Evolutionary conservation across 2,329 filamentous ascomycete species (phyloP), one percentile per base, ranked within the genome.

Genomic region (Neonectria faginata): DNA sequence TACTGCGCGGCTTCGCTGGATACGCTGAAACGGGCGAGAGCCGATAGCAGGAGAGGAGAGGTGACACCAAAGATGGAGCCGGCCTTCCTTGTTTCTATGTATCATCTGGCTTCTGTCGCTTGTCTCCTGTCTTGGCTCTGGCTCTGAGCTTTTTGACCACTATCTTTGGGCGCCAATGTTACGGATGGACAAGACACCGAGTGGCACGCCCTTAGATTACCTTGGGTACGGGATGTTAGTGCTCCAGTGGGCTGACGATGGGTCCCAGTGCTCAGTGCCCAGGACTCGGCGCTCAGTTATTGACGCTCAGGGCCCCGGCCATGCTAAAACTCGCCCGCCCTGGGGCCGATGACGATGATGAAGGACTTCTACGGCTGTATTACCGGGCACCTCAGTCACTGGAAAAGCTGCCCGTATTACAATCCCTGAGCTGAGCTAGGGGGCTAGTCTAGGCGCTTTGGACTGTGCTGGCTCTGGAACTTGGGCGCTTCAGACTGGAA

Each of bases 151-250:
- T 11, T 9, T 48, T 27, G 10, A 29, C 27, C 20, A 50, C 5
- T 20, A 11, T 36, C 48, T 20, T 50, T 51, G 18, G 48, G 48
- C 48, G 29, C 48, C 48, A 51, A 51, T 50, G 47, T 9, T 27
- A 36, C 7, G 14, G 14, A 39, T 39, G 36, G 36, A 50, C 45
- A 50, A 31, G 45, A 27, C 45, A 18, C 25, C 31, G 11, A 29
- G 25, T 29, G 47, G 47, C 47, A 50, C 47, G 47, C n/a, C 25
- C 47, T 25, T 18, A n/a, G 27, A 50, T 50, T 50, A 50, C 25
- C 33, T 16, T 36, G 16, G 14, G n/a, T 12, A 45, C n/a, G 16
- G 11, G 16, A 2, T 39, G 16, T 12, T 7, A 8, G 36, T 39
- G 36, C 14, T 39, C 36, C 14, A 36, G 48, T 51, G 48, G 48